Evolutionary conservation across 2,329 filamentous ascomycete species (phyloP).

Genomic region (Ophiostoma novo-ulmi): DNA sequence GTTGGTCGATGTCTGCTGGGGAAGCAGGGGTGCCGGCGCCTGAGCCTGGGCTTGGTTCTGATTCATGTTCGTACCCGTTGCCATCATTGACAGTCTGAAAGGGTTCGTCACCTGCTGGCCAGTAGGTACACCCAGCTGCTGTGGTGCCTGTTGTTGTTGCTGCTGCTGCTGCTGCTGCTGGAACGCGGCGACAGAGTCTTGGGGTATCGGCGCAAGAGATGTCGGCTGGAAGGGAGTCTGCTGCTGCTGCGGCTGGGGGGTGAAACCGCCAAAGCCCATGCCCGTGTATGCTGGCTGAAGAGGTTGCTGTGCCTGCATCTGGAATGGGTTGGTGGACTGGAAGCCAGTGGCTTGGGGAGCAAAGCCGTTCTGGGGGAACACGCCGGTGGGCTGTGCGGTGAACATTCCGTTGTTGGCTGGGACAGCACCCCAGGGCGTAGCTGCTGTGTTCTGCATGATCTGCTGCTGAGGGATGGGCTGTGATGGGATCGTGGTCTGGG

Average conservation of each 20-base stretch:
- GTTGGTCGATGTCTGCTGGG: conserved; percentile 67
- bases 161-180: conserved; percentile 36
- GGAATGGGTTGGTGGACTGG: conserved; percentile 41
- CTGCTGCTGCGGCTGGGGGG: conserved; percentile 50
- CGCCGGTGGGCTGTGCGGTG: conserved; percentile 33
- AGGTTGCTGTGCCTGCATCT: conserved; percentile 36
- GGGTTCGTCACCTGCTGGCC: conserved; percentile 74
- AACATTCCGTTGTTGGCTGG: conserved; percentile 33
- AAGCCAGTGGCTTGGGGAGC: conserved; percentile 39
- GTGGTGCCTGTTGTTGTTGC: conserved; percentile 16
- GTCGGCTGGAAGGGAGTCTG: conserved; percentile 47
- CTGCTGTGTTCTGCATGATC: conserved; percentile 32
- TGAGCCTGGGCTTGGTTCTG: neutral
- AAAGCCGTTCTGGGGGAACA: conserved; percentile 38
- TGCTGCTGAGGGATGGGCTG: conserved; percentile 40
- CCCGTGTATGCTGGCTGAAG: conserved; percentile 54
- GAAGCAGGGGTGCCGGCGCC: conserved; percentile 28
- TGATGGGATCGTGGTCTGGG: conserved; percentile 64
- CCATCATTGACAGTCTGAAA: conserved; percentile 86
- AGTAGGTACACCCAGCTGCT: conserved; percentile 40
- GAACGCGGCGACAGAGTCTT: conserved; percentile 51
- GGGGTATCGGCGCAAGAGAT: conserved; percentile 52
- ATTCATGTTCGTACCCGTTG: conserved; percentile 38
- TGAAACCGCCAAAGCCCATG: conserved; percentile 78
- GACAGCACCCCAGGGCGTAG: conserved; percentile 36